Evolutionary conservation across 2,329 filamentous ascomycete species (phyloP).

Genomic region (Xylariales sp.): DNA sequence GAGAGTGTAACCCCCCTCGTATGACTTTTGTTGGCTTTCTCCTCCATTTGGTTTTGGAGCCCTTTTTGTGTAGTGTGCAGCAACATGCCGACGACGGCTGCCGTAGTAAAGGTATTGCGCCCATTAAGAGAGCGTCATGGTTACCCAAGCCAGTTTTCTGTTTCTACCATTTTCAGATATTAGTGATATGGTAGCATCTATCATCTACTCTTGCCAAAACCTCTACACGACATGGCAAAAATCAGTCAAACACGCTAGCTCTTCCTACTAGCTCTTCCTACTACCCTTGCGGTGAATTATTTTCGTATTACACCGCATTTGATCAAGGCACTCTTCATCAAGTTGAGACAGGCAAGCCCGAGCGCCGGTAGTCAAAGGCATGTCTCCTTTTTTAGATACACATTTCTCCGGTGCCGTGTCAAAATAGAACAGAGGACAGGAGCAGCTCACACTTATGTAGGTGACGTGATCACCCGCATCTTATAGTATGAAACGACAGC

Average conservation of each 20-base stretch:
- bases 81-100: neutral
- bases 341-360: constrained; percentile 11
- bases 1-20: neutral
- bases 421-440: neutral
- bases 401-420: constrained; percentile 6
- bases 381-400: neutral
- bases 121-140: neutral
- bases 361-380: constrained; percentile 14
- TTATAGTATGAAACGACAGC: constrained; percentile 31
- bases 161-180: neutral
- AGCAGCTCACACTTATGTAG: constrained; percentile 17
- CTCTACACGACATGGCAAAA: neutral
- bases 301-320: neutral
- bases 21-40: neutral
- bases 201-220: no score
- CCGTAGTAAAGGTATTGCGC: neutral
- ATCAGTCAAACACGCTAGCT: neutral
- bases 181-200: neutral
- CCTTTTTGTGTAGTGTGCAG: neutral
- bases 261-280: neutral
- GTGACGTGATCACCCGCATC: constrained; percentile 37
- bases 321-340: neutral
- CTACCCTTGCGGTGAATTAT: neutral
- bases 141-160: neutral
- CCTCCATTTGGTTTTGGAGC: neutral